phyloP scores from a whole-genome alignment of 495 filamentous ascomycete species.

The Penicillium herquei region DNA sequence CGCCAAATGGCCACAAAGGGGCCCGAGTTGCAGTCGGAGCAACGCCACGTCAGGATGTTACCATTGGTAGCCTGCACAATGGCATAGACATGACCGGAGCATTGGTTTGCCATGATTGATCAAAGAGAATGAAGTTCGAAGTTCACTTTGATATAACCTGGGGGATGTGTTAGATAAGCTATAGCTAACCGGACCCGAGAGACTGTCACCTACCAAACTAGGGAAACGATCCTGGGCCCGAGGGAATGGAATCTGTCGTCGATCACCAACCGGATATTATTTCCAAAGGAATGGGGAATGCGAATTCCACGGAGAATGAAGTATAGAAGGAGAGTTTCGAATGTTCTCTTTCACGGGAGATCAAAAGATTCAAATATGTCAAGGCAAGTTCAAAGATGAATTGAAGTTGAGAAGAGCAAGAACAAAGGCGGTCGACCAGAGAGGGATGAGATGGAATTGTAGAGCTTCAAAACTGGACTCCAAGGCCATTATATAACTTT shows the following conservation, averaged over 20 bases:
- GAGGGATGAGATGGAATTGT: constrained; percentile 4
- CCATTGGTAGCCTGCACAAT: constrained; percentile 48
- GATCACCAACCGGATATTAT: constrained; percentile 21
- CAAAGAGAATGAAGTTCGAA: background rate
- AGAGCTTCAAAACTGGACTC: constrained; percentile 1
- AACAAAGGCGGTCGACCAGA: background rate
- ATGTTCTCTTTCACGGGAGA: background rate
- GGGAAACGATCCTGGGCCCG: constrained; percentile 19
- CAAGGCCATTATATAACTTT: constrained; percentile 20
- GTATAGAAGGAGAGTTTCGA: background rate
- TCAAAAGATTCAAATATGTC: background rate
- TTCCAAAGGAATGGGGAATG: constrained; percentile 8
- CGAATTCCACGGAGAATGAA: too few relatives aligned
- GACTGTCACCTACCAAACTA: constrained; percentile 19
- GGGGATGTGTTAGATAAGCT: background rate
- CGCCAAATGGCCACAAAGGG: constrained; percentile 50
- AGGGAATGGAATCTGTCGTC: constrained; percentile 21
- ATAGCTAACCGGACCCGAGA: constrained; percentile 8
- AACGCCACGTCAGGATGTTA: constrained; percentile 50
- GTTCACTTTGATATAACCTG: background rate
- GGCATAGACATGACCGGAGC: constrained; percentile 45
- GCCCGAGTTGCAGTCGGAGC: constrained; percentile 51
- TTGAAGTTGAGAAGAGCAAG: background rate
- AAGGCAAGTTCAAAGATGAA: too few relatives aligned
- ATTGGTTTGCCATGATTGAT: constrained; percentile 45